A percentile compares a stretch with the other conserved stretches of the same genome.
Conservation (phyloP, 2,329 filamentous ascomycete genomes). For the Fusarium stilboides region DNA sequence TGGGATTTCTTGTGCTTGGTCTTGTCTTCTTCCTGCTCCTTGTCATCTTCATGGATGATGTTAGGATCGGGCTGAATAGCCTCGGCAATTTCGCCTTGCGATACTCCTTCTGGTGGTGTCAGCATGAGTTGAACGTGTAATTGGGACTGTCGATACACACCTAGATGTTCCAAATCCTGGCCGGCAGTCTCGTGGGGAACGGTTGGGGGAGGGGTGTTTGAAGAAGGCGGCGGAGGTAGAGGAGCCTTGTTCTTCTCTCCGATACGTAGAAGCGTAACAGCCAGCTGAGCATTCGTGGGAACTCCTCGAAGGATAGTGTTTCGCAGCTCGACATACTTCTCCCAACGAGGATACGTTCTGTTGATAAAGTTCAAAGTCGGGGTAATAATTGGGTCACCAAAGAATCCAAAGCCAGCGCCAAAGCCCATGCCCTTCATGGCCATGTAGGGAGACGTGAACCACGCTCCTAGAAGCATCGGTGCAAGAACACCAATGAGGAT, state of each 20-base stretch:
- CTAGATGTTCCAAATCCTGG: constrained; percentile 55
- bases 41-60: constrained; percentile 54
- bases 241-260: constrained; percentile 87
- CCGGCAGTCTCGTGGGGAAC: constrained; percentile 62
- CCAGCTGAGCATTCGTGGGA: constrained; percentile 88
- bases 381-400: constrained; percentile 81
- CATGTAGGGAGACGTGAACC: constrained; percentile 71
- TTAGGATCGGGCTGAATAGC: constrained; percentile 67
- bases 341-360: constrained; percentile 77
- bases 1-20: constrained; percentile 60
- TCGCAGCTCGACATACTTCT: constrained; percentile 79
- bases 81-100: constrained; percentile 74
- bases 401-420: constrained; percentile 81
- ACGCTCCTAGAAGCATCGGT: constrained; percentile 66
- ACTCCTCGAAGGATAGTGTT: constrained; percentile 86
- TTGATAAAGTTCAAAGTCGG: constrained; percentile 73
- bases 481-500: constrained; percentile 68
- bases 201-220: constrained; percentile 55
- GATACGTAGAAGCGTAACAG: constrained; percentile 84
- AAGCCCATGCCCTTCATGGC: constrained; percentile 77
- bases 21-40: constrained; percentile 64
- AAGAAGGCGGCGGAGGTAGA: constrained; percentile 71
- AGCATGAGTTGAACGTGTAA: constrained; percentile 12
- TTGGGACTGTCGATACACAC: constrained; percentile 45
- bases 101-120: constrained; percentile 61